Base-by-base conservation (phyloP, 2,329 filamentous ascomycete genomes). In the Colletotrichum filicis region DNA sequence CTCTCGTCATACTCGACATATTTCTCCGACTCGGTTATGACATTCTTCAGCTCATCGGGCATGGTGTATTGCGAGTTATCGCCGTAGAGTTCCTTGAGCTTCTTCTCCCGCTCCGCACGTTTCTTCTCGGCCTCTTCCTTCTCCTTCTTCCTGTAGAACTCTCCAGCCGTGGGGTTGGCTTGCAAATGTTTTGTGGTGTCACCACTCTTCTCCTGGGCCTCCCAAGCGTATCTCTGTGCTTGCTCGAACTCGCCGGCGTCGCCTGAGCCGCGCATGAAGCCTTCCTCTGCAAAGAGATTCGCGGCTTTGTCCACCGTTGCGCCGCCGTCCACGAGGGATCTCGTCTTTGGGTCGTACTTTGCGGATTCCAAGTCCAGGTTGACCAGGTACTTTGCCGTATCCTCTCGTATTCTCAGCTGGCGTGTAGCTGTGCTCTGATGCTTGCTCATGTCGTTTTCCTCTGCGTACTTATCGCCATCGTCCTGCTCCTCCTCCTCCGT, bases 331-430 rank as follows among this genome's bases (percentile, higher is more conserved):
- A 97, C 93, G 88, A 99, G 94, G 9, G 94, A 93, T 78, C 97
- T 90, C 14, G 95, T 98, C 81, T 99, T 99, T 0, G 97, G 97
- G 79, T 99, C 96, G 83, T 99, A 99, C 82, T 97, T 97, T 1
- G 97, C 97, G 1, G 95, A 98, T 79, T 99, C 97, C 3, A 98
- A 88, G 80, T 99, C 97, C 32, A 99, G 90, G 80, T 98, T 98
- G 9, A 98, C 86, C 3, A 99, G 87, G 80, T 99, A 99, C 79
- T 98, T 98, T 26, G 97, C 97, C 0, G 97, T 99, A 81, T 99
- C 97, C 84, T 99, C 97, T 81, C 97, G 91, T 81, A 99, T 91
- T 75, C 97, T 91, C 70, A 99, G 87, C 80, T 98, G 97, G 71
- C 95, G 90, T 1, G 97, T 98, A 7, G 95, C 94, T 26, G 95